Evolutionary conservation across 2,329 filamentous ascomycete genomes (phyloP).

Genomic region (Magnaporthiopsis rhizophila): DNA sequence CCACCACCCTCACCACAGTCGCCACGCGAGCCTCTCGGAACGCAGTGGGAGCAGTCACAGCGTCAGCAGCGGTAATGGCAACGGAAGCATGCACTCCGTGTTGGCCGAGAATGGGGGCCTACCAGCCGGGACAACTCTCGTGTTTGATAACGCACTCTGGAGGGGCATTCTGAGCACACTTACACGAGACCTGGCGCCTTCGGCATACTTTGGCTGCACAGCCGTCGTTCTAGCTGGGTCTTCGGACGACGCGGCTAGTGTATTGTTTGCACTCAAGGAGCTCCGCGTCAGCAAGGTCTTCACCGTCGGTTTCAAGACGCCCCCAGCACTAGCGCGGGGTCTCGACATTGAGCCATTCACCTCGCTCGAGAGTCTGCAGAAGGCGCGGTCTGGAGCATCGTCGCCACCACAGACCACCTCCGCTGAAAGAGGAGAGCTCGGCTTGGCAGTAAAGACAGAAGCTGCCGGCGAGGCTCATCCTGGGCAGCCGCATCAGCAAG

Average conservation of each 20-base stretch:
- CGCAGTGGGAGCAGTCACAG: conserved; percentile 7
- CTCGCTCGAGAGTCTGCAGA: conserved; percentile 56
- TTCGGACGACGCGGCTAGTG: conserved; percentile 67
- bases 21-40: not conserved
- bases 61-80: conserved; percentile 1
- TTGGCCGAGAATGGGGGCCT: conserved; percentile 20
- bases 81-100: conserved; percentile 8
- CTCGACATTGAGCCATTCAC: conserved; percentile 74
- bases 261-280: conserved; percentile 70
- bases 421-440: too few species aligned
- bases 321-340: conserved; percentile 52
- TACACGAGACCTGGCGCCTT: conserved; percentile 73
- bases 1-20: conserved; percentile 13
- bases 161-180: conserved; percentile 77
- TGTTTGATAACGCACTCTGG: conserved; percentile 80
- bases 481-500: conserved; percentile 16
- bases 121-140: conserved; percentile 45
- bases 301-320: conserved; percentile 71
- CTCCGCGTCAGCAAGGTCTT: conserved; percentile 73
- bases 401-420: conserved; percentile 19
- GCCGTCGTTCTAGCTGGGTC: conserved; percentile 68
- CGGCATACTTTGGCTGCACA: conserved; percentile 67
- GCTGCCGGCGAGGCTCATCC: too few species aligned
- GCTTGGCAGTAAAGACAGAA: too few species aligned
- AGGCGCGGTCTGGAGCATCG: conserved; percentile 34